These are phyloP conservation scores for Solanum hybrid DNA, from an alignment of 305 asterid species.

Conservation along the genomic window DNA sequence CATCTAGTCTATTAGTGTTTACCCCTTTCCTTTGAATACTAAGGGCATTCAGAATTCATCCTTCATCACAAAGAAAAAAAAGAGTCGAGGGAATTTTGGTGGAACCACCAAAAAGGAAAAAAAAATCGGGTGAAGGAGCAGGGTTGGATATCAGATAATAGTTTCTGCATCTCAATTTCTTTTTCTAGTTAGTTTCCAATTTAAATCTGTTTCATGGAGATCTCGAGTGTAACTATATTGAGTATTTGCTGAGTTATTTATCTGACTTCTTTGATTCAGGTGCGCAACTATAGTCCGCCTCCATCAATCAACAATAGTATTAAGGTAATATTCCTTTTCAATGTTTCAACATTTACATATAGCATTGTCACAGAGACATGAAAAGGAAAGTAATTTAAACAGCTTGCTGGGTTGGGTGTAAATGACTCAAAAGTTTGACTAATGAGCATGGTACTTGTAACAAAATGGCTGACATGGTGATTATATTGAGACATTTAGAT, in stretches of 20 bases:
- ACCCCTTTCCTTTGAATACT: background rate
- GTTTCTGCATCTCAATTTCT: background rate
- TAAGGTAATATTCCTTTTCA: constrained; percentile 43
- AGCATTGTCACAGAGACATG: background rate
- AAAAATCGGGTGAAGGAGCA: background rate
- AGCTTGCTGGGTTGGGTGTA: background rate
- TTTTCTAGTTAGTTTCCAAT: background rate
- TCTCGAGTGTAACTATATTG: background rate
- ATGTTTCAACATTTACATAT: background rate
- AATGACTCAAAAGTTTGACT: background rate
- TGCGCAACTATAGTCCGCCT: constrained; percentile 57
- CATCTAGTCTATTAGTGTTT: background rate
- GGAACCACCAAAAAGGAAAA: background rate
- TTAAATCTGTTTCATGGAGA: background rate
- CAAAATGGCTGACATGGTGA: background rate
- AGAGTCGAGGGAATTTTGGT: background rate
- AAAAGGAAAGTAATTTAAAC: background rate
- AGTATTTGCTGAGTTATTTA: background rate
- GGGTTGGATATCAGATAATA: background rate
- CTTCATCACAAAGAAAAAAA: background rate
- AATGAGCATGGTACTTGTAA: background rate
- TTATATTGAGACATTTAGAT: background rate
- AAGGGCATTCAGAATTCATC: background rate
- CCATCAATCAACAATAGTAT: constrained; percentile 84
- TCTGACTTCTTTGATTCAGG: constrained; percentile 39